These are phyloP conservation scores for Beauveria medogensis DNA, from an alignment of 2,329 filamentous ascomycete species.

Conservation along the genomic window DNA sequence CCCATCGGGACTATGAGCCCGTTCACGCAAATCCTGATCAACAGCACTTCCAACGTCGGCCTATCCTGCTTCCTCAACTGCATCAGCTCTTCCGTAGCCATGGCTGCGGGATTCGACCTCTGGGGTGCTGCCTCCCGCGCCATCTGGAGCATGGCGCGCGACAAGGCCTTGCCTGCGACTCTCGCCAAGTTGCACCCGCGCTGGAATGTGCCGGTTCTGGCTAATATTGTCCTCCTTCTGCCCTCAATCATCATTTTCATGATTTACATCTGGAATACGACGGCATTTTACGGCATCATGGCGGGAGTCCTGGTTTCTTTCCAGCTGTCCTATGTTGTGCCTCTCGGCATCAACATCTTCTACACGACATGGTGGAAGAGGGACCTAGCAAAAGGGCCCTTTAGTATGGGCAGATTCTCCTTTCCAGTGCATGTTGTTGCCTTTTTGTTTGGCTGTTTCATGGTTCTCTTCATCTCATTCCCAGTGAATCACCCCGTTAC, in stretches of 20 bases:
- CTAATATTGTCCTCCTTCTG: neutral
- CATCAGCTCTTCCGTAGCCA: neutral
- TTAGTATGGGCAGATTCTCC: neutral
- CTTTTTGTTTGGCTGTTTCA: neutral
- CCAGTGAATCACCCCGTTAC: neutral
- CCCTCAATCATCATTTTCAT: neutral
- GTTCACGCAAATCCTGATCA: neutral
- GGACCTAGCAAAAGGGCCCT: neutral
- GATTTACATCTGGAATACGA: neutral
- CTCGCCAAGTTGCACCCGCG: neutral
- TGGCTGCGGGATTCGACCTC: neutral
- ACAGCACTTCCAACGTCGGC: neutral
- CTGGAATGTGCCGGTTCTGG: neutral
- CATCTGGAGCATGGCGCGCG: neutral
- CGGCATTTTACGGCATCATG: neutral
- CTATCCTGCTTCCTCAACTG: neutral
- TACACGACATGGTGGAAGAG: neutral
- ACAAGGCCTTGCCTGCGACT: neutral
- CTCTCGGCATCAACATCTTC: neutral
- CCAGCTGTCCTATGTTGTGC: neutral
- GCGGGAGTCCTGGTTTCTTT: neutral
- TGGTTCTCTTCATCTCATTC: neutral
- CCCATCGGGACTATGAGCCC: neutral
- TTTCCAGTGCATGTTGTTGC: neutral
- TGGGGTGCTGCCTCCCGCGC: neutral